A percentile compares a stretch with the other conserved stretches of the same genome.
phyloP scores from a whole-genome alignment of 805 yeast genomes.

The Starmerella apis region DNA sequence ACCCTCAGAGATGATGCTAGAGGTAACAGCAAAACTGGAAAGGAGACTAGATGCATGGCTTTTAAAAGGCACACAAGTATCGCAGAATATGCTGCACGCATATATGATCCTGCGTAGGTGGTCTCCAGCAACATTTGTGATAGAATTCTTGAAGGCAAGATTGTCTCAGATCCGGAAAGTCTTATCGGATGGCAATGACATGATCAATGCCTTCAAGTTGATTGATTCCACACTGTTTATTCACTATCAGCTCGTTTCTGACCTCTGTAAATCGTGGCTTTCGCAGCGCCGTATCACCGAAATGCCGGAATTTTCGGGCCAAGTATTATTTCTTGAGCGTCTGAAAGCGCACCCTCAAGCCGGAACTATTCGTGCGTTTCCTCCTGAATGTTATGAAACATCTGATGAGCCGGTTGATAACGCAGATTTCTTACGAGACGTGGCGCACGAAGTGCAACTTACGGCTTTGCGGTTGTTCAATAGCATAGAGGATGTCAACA shows the following conservation, averaged over 20 bases:
- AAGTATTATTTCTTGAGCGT: background rate
- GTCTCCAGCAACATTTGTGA: conserved; percentile 18
- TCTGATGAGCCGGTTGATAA: background rate
- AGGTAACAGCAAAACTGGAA: background rate
- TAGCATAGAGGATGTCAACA: background rate
- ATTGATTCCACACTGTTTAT: conserved; percentile 21
- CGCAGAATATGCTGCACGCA: conserved; percentile 23
- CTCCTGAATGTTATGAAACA: conserved; percentile 15
- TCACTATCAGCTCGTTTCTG: conserved; percentile 15
- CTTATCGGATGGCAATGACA: conserved; percentile 2
- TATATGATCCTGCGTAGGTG: conserved; percentile 18
- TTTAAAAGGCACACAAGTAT: conserved; percentile 7
- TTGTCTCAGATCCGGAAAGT: conserved; percentile 2
- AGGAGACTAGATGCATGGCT: conserved; percentile 10
- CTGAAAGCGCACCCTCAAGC: background rate
- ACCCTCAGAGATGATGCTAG: background rate
- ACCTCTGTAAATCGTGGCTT: conserved; percentile 16
- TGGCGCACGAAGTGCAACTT: background rate
- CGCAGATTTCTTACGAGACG: conserved; percentile 3
- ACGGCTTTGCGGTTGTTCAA: background rate
- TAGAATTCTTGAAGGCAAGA: conserved; percentile 15
- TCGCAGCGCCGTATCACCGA: conserved; percentile 16
- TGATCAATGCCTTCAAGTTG: conserved; percentile 11
- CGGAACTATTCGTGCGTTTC: conserved; percentile 11
- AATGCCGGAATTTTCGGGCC: conserved; percentile 15